Evolutionary conservation across 441 rosid species (phyloP), one percentile per base, ranked within the genome.

Genomic region (Euphorbia corollata): DNA sequence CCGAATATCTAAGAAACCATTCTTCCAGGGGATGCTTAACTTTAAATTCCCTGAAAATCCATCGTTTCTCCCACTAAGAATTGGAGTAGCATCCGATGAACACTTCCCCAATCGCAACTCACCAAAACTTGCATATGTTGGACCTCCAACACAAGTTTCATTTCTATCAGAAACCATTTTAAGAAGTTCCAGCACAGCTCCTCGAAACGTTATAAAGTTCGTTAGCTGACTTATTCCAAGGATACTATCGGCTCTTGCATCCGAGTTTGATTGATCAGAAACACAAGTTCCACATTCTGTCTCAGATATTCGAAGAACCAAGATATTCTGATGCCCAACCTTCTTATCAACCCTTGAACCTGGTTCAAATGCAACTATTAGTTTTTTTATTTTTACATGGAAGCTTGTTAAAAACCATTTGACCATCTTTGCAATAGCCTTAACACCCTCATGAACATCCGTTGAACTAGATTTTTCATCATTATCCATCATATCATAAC

Each of bases 391-490:
- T 73, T 82, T 89, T 63, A 90, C 77, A 77, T 86, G 83, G 79
- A 92, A 96, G 73, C 97, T 92, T 22, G 93, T 79, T 65, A 96
- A 82, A 74, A 96, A 80, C 98, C 92, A 87, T 69, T 87, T 96
- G 36, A 96, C 97, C 85, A 96, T 86, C 86, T 87, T 92, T 2
- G 98, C 99, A 78, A 96, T 90, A n/a, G 90, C 83, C 82, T 92
- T 96, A 45, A 96, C 99, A 39, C 99, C 99, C 80, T 96, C 97
- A 72, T 96, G 99, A 70, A 96, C 88, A 87, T 88, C 90, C 57
- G 72, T 73, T 43, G 81, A 71, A 23, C 80, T 71, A 70, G 88
- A 75, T 58, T 78, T 84, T 61, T 73, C 75, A 57, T 72, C 64
- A 71, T 64, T 77, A 34, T 71, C 88, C 27, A 55, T 64, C 73